Conservation (phyloP, 176 grass and related monocot genomes). For the Thalia dealbata region DNA sequence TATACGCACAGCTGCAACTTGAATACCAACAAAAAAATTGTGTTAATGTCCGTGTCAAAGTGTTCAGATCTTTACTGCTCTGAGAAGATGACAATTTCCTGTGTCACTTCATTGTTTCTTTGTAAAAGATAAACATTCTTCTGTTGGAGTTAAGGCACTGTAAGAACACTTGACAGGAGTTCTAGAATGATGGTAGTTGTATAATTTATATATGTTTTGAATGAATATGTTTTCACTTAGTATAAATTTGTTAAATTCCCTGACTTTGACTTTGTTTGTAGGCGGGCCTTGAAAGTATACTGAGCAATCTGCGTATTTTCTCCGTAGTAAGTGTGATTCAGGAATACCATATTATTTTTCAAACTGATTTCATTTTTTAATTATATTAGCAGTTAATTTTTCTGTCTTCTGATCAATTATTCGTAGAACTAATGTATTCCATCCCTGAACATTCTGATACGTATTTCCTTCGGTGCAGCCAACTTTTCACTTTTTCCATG, state of each 20-base stretch:
- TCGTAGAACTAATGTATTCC: no score
- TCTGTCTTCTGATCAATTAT: background rate
- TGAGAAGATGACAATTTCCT: background rate
- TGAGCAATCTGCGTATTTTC: conserved; percentile 31
- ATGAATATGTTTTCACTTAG: background rate
- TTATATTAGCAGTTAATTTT: background rate
- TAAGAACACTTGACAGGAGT: background rate
- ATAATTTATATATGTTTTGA: background rate
- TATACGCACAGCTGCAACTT: no score
- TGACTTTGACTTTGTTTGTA: conserved; percentile 1
- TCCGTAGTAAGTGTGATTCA: conserved; percentile 31
- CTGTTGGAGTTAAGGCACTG: background rate
- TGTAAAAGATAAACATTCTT: background rate
- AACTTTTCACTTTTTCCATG: conserved; percentile 44
- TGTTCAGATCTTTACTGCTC: background rate
- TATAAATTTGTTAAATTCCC: background rate
- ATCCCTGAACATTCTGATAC: background rate
- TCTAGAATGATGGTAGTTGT: background rate
- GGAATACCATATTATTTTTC: background rate
- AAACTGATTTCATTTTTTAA: background rate
- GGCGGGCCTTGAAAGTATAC: conserved; percentile 34
- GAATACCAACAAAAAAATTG: no score
- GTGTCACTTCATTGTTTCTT: background rate
- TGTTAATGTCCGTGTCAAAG: background rate
- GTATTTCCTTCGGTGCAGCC: conserved; percentile 24